A percentile compares a stretch with the other conserved stretches of the same genome.
Evolutionary conservation across 2,329 filamentous ascomycete species (phyloP).

Genomic region (Phyllosticta citrichinensis): DNA sequence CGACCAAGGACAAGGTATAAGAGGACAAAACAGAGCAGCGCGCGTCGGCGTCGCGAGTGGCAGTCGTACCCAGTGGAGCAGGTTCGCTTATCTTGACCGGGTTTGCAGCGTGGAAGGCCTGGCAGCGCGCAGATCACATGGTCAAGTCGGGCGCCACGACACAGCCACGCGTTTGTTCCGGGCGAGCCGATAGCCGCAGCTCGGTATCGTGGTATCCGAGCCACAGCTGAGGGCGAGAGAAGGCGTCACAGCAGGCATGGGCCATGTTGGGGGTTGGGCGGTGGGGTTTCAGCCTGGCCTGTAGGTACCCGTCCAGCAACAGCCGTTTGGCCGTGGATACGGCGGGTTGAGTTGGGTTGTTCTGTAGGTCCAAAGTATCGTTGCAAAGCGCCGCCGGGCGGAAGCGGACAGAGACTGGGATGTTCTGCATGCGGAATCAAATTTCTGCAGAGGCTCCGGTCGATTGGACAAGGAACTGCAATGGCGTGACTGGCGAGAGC

Average conservation of each 20-base stretch:
- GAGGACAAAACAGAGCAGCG: background rate
- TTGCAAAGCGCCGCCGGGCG: background rate
- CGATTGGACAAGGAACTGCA: background rate
- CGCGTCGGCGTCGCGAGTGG: background rate
- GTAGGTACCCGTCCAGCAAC: background rate
- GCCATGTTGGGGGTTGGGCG: background rate
- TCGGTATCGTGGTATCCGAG: background rate
- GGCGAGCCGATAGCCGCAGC: background rate
- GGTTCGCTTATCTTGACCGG: background rate
- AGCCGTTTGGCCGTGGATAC: background rate
- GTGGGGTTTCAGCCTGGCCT: background rate
- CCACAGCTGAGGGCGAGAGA: background rate
- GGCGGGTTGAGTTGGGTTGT: background rate
- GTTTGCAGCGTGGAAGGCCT: background rate
- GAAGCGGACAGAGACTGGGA: background rate
- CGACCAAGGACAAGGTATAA: background rate
- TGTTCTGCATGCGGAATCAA: background rate
- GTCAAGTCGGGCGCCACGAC: background rate
- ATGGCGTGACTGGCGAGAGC: background rate
- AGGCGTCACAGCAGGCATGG: background rate
- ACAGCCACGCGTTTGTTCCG: background rate
- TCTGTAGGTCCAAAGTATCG: background rate
- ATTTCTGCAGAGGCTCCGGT: background rate
- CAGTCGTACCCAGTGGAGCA: background rate
- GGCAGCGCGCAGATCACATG: background rate